Percentiles rank a stretch among this genome's conserved stretches.
Evolutionary conservation across 2,329 filamentous ascomycete genomes (phyloP).

Genomic region (Aspergillus costaricaensis): DNA sequence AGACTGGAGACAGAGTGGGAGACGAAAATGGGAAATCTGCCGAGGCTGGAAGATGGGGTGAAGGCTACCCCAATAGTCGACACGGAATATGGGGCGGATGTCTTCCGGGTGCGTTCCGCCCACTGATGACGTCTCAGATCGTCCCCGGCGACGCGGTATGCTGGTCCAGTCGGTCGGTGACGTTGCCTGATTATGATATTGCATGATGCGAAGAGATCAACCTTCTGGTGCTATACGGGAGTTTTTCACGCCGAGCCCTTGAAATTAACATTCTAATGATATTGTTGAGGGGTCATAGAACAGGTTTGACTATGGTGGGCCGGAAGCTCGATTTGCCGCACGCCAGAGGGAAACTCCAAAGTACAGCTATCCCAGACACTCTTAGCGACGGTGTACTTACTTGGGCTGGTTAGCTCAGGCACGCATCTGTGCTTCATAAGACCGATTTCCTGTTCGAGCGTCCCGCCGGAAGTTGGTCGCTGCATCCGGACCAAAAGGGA

Average conservation of each 20-base stretch:
- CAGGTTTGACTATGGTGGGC: neutral
- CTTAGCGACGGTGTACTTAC: conserved; percentile 9
- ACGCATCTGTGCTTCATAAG: conserved; percentile 8
- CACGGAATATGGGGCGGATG: neutral
- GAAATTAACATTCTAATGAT: neutral
- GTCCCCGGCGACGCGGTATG: neutral
- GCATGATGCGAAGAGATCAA: neutral
- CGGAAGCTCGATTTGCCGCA: neutral
- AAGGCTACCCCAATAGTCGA: neutral
- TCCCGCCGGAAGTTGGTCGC: conserved; percentile 8
- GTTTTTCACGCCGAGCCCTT: neutral
- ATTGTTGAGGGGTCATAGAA: neutral
- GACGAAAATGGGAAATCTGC: neutral
- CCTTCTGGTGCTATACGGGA: neutral
- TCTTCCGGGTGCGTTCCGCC: neutral
- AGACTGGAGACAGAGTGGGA: neutral
- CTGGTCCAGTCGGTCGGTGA: neutral
- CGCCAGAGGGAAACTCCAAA: neutral
- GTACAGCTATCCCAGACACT: neutral
- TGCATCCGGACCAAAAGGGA: conserved; percentile 18
- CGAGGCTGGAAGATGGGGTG: conserved; percentile 1
- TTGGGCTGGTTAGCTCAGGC: conserved; percentile 13
- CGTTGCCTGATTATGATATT: neutral
- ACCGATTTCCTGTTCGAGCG: conserved; percentile 6
- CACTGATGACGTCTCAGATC: neutral